Evolutionary conservation across 2,329 filamentous ascomycete species (phyloP).

Genomic region (Colletotrichum viniferum): DNA sequence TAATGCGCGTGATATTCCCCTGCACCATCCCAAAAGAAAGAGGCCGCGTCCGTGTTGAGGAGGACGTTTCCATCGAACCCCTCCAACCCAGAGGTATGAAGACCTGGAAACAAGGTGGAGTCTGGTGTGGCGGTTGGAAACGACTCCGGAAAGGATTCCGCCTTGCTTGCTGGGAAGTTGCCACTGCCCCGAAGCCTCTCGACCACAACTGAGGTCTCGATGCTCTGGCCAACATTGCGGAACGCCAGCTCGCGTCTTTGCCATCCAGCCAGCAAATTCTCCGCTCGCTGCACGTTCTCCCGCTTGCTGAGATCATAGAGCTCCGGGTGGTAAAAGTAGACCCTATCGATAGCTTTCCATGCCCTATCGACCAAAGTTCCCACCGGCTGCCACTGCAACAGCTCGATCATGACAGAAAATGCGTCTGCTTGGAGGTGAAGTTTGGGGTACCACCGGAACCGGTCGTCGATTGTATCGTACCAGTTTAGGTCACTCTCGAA

Average conservation of each 20-base stretch:
- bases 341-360: slow-evolving; percentile 51
- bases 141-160: not conserved
- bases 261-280: slow-evolving; percentile 57
- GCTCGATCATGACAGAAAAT: slow-evolving; percentile 58
- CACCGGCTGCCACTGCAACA: slow-evolving; percentile 50
- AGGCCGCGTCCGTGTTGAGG: not conserved
- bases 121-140: not conserved
- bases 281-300: slow-evolving; percentile 46
- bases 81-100: not conserved
- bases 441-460: slow-evolving; percentile 60
- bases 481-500: slow-evolving; percentile 51
- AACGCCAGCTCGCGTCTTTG: slow-evolving; percentile 48
- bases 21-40: not conserved
- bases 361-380: slow-evolving; percentile 58
- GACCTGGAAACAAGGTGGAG: not conserved
- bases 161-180: not conserved
- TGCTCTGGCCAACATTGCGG: slow-evolving; percentile 35
- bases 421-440: slow-evolving; percentile 61
- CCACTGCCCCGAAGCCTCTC: slow-evolving; percentile 42
- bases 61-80: not conserved
- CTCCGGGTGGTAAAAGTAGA: slow-evolving; percentile 54
- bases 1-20: not conserved
- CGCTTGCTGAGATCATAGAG: slow-evolving; percentile 53
- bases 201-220: slow-evolving; percentile 51
- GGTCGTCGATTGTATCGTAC: slow-evolving; percentile 45